These are phyloP conservation scores for Phytophthora constricta DNA, from an alignment of 352 stramenopile species.

Conservation along the genomic window DNA sequence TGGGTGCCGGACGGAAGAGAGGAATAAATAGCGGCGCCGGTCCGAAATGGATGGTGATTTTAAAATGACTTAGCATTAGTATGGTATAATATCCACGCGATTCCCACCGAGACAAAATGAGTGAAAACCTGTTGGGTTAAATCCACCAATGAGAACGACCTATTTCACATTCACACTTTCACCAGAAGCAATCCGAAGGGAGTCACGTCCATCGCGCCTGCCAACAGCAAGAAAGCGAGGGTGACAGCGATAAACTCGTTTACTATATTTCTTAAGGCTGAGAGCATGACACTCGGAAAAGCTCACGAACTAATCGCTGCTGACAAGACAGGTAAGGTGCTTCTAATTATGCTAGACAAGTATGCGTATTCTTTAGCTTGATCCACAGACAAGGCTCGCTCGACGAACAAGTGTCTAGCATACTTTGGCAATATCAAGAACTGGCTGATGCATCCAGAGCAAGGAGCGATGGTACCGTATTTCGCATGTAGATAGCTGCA, in stretches of 20 bases:
- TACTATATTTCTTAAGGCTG: background rate
- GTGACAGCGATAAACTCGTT: constrained; percentile 1
- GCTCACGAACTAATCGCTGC: background rate
- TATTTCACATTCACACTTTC: background rate
- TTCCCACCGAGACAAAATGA: background rate
- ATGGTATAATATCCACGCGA: background rate
- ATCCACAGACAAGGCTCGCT: background rate
- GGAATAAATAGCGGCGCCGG: too few species aligned
- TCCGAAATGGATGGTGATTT: too few species aligned
- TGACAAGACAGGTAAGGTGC: background rate
- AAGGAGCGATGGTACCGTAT: too few species aligned
- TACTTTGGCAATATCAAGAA: constrained; percentile 17
- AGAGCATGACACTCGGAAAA: background rate
- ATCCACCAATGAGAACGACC: background rate
- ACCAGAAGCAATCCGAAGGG: background rate
- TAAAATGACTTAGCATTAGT: too few species aligned
- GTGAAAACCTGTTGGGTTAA: background rate
- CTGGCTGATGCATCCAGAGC: constrained; percentile 7
- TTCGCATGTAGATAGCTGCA: too few species aligned
- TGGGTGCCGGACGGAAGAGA: too few species aligned
- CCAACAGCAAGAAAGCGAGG: background rate
- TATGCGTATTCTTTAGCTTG: constrained; percentile 11
- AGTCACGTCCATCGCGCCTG: background rate
- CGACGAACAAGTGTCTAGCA: constrained; percentile 11
- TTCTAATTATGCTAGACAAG: constrained; percentile 1